These are phyloP conservation scores for Trebouxia gelatinosa DNA, from an alignment of 163 green algal species.

Conservation along the genomic window DNA sequence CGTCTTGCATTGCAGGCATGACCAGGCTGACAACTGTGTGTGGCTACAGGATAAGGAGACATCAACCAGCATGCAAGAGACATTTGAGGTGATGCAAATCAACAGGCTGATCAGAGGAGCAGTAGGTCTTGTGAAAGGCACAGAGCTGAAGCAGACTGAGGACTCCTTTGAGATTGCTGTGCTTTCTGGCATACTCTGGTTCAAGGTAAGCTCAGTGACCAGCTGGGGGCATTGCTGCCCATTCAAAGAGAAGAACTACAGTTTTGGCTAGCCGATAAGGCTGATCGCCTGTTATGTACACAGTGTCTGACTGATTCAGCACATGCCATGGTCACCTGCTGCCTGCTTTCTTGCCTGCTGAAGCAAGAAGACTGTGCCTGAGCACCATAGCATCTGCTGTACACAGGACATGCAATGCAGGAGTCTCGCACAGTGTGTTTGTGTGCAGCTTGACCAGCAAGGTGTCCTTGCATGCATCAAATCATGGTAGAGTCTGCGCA, in stretches of 20 bases:
- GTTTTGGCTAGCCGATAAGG: no score
- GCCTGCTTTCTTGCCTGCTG: neutral
- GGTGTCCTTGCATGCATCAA: no score
- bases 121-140: slow-evolving; percentile 6
- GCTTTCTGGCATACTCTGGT: slow-evolving; percentile 12
- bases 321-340: no score
- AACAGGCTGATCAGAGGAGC: slow-evolving; percentile 22
- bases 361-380: neutral
- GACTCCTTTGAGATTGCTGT: slow-evolving; percentile 25
- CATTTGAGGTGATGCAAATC: neutral
- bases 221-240: neutral
- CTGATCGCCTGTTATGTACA: no score
- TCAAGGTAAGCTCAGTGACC: slow-evolving; percentile 15
- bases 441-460: no score
- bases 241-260: neutral
- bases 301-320: no score
- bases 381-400: no score
- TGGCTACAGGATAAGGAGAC: slow-evolving; percentile 15
- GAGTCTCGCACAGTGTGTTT: no score
- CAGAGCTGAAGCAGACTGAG: neutral
- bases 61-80: slow-evolving; percentile 13
- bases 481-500: no score
- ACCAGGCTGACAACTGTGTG: neutral
- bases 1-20: no score
- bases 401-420: no score